phyloP scores from a whole-genome alignment of 2,329 filamentous ascomycete species.

The Xylaria polymorpha region DNA sequence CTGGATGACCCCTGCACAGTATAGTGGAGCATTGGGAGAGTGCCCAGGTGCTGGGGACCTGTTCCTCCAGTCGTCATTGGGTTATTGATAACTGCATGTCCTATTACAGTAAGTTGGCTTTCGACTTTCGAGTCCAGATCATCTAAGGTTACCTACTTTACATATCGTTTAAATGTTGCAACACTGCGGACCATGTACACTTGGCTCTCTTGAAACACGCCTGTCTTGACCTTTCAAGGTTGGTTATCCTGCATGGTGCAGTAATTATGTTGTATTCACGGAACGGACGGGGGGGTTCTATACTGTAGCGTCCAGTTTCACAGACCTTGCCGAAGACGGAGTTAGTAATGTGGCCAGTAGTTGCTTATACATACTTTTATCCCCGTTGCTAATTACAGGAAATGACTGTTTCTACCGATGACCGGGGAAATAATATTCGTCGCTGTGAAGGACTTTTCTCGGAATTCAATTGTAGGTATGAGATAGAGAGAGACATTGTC shows the following conservation, averaged over 20 bases:
- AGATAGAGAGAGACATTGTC: not conserved
- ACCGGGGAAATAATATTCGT: slow-evolving; percentile 13
- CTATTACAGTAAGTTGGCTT: slow-evolving; percentile 1
- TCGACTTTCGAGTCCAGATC: not conserved
- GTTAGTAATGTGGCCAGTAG: slow-evolving; percentile 1
- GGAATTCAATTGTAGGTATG: not conserved
- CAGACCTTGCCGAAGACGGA: slow-evolving; percentile 37
- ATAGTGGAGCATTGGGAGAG: not conserved
- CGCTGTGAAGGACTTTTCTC: slow-evolving; percentile 26
- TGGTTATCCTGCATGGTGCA: not conserved
- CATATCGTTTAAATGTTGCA: not conserved
- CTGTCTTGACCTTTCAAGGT: not conserved
- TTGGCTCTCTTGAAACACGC: not conserved
- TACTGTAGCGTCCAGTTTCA: not conserved
- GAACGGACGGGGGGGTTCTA: not conserved
- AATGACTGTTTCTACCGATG: slow-evolving; percentile 5
- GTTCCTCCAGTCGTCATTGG: not conserved
- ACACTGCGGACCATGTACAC: not conserved
- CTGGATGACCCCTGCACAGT: not conserved
- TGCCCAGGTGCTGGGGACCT: not conserved
- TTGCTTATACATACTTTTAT: not conserved
- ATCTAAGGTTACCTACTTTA: not conserved
- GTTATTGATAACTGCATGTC: not conserved
- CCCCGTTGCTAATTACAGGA: slow-evolving; percentile 8
- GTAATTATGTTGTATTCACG: not conserved